These are phyloP conservation scores for Panaeolus cyanescens DNA, from an alignment of 768 basidiomycete species.

Conservation along the genomic window DNA sequence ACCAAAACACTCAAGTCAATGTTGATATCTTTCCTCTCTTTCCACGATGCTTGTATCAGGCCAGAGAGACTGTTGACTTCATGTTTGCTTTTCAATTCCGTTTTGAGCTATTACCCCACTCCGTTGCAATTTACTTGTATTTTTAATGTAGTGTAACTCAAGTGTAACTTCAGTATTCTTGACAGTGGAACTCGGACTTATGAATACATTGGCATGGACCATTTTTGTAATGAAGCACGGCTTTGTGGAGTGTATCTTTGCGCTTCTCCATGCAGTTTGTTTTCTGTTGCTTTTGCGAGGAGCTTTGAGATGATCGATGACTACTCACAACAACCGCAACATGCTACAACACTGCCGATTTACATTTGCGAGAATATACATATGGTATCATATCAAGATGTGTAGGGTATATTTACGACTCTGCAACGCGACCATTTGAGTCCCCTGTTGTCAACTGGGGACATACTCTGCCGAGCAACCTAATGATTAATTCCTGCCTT, in stretches of 20 bases:
- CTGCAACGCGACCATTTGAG: not conserved
- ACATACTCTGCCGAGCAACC: not conserved
- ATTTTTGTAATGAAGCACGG: too few relatives aligned
- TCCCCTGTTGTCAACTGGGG: not conserved
- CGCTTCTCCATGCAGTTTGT: too few relatives aligned
- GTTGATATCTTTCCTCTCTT: not conserved
- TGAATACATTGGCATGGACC: not conserved
- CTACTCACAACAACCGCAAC: too few relatives aligned
- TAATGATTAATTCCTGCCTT: not conserved
- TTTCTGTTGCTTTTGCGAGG: too few relatives aligned
- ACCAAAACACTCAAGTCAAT: not conserved
- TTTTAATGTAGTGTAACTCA: not conserved
- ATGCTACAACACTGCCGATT: too few relatives aligned
- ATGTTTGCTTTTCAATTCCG: too few relatives aligned
- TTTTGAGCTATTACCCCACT: not conserved
- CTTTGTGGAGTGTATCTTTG: too few relatives aligned
- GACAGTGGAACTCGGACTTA: not conserved
- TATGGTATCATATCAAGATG: too few relatives aligned
- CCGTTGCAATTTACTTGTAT: slow-evolving; percentile 1
- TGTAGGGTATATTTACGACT: not conserved
- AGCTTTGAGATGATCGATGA: too few relatives aligned
- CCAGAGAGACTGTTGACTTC: not conserved
- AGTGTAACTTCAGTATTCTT: not conserved
- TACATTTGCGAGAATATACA: too few relatives aligned
- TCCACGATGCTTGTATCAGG: not conserved